These are phyloP conservation scores for Wallacemonas sp. DNA, from an alignment of 208 protist genomes.

Conservation along the genomic window DNA sequence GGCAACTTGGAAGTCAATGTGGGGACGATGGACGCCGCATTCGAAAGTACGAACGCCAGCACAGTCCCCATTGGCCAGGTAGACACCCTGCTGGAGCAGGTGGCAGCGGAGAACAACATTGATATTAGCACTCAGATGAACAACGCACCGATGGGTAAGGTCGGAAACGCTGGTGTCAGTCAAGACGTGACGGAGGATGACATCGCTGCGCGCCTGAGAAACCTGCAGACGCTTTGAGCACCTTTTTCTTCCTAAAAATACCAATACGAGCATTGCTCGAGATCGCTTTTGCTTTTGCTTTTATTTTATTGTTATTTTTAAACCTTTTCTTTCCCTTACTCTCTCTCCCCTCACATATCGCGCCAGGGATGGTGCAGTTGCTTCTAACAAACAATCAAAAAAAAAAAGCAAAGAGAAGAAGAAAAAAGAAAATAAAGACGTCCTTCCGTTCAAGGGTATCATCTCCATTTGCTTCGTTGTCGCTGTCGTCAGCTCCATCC, in stretches of 20 bases:
- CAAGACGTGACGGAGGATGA: slow-evolving; percentile 56
- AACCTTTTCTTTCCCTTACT: slow-evolving; percentile 13
- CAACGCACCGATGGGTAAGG: slow-evolving; percentile 28
- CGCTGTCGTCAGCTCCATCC: background rate
- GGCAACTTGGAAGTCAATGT: slow-evolving; percentile 94
- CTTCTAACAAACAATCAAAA: too few species aligned
- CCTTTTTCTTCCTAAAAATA: too few species aligned
- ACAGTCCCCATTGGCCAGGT: slow-evolving; percentile 91
- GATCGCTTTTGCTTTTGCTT: slow-evolving; percentile 7
- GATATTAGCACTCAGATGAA: slow-evolving; percentile 74
- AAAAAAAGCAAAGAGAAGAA: too few species aligned
- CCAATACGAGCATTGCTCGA: too few species aligned
- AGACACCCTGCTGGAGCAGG: slow-evolving; percentile 91
- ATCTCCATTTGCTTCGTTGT: background rate
- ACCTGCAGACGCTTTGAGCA: slow-evolving; percentile 47
- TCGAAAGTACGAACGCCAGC: slow-evolving; percentile 83
- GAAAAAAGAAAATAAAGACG: too few species aligned
- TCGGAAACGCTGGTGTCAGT: slow-evolving; percentile 23
- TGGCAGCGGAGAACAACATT: slow-evolving; percentile 95
- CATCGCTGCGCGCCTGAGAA: slow-evolving; percentile 60
- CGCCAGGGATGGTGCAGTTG: too few species aligned
- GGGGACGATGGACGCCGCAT: slow-evolving; percentile 93
- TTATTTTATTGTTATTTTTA: background rate
- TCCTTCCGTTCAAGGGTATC: too few species aligned
- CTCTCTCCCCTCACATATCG: too few species aligned